Evolutionary conservation across 192 early-diverging fungal species (phyloP).

Genomic region (Spizellomyces sp.): DNA sequence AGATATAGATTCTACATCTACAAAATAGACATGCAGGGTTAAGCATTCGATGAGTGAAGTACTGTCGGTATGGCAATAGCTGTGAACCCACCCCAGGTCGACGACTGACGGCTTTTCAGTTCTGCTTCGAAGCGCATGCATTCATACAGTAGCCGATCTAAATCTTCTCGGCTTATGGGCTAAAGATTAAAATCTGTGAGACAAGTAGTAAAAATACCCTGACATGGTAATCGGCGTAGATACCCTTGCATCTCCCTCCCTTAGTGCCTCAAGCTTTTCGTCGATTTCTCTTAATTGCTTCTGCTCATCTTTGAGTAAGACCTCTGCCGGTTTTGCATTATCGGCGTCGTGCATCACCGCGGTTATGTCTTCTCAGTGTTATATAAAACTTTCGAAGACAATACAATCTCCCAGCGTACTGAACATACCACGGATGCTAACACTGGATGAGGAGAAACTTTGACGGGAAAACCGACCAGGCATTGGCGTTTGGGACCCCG

Average conservation of each 20-base stretch:
- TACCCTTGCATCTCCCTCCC: constrained; percentile 11
- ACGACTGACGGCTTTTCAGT: background rate
- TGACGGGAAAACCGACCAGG: background rate
- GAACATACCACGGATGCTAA: constrained; percentile 3
- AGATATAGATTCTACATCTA: too few species aligned
- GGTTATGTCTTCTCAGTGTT: constrained; percentile 19
- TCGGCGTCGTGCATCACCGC: constrained; percentile 17
- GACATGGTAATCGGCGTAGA: background rate
- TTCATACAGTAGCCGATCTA: constrained; percentile 19
- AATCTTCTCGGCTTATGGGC: constrained; percentile 15
- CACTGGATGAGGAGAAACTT: background rate
- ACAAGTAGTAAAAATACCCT: background rate
- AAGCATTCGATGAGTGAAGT: too few species aligned
- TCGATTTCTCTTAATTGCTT: constrained; percentile 16
- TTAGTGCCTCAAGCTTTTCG: constrained; percentile 8
- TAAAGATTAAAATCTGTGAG: background rate
- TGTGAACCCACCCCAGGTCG: background rate
- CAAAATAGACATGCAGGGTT: too few species aligned
- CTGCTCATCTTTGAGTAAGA: constrained; percentile 13
- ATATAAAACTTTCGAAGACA: background rate
- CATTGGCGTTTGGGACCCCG: constrained; percentile 22
- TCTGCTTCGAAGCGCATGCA: constrained; percentile 8
- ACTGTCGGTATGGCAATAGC: too few species aligned
- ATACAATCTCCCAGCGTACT: background rate
- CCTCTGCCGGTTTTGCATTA: constrained; percentile 6